Evolutionary conservation across 2,329 filamentous ascomycete species (phyloP), one percentile per base, ranked within the genome.

Genomic region (Aspergillus melleus): DNA sequence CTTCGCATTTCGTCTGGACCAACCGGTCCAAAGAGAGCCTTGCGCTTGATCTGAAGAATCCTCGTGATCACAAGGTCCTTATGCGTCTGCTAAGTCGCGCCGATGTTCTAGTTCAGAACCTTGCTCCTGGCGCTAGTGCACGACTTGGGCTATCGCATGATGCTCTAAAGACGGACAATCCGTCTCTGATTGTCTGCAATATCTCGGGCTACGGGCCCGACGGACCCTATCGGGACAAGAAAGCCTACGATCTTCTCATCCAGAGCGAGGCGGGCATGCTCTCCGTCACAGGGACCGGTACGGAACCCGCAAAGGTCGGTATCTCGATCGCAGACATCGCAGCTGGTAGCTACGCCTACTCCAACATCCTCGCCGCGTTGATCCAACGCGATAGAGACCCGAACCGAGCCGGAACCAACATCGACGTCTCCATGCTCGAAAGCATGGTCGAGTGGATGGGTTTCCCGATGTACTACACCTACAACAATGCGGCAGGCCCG

Each of bases 381-480:
- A 64, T 84, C 20, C 79, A 82, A 63, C 78, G 84, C 0, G 72
- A 69, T 1, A 83, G 79, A 62, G 82, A 81, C 42, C 56, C 56
- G 0, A 52, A 32, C 0, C 81, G 81, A 0, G 71, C 72, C 30
- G 84, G 84, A 0, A 79, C 77, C 32, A 75, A 77, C 19, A 76
- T 86, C 20, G 84, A 86, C 49, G 80, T 86, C 16, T 84, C 81
- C 1, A 86, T 86, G 84, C 73, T 86, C 8, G 84, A 86, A 66
- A 79, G 79, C 52, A 83, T 86, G 82, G 76, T 80, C 0, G 84
- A 86, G 65, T 86, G 84, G 84, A 86, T 86, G 83, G 74, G 74
- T 0, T 86, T 85, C 52, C 83, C 83, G 0, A 68, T 84, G 64
- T 84, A 86, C 64, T 86, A 86, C 60, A 72, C 82, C 0, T 82